A percentile compares a stretch with the other conserved stretches of the same genome.
Evolutionary conservation across 768 basidiomycete species (phyloP).

Genomic region (Polyporus arcularius): DNA sequence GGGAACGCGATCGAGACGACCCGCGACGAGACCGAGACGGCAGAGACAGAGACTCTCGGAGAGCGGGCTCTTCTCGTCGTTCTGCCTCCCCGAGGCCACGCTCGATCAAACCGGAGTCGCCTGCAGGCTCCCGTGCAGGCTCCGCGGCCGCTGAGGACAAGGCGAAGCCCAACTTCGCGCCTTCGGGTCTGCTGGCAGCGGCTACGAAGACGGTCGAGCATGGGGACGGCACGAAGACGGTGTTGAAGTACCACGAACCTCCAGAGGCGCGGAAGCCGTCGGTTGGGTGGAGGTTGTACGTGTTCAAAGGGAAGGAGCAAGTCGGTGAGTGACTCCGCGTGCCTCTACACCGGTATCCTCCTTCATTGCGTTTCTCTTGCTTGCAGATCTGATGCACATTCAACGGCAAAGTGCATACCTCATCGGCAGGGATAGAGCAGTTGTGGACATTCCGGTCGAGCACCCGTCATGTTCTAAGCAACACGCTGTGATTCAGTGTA

Average conservation of each 20-base stretch:
- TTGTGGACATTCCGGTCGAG: constrained; percentile 85
- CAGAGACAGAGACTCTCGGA: constrained; percentile 28
- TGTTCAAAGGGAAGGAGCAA: constrained; percentile 95
- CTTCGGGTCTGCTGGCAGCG: constrained; percentile 90
- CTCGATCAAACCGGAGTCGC: constrained; percentile 27
- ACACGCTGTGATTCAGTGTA: constrained; percentile 94
- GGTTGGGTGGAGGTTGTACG: constrained; percentile 91
- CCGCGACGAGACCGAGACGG: constrained; percentile 28
- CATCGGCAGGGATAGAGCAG: constrained; percentile 84
- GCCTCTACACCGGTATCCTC: not conserved
- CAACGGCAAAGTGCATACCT: constrained; percentile 94
- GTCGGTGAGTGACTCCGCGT: constrained; percentile 58
- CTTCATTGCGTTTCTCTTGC: not conserved
- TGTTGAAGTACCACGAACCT: constrained; percentile 98
- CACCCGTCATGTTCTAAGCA: constrained; percentile 99
- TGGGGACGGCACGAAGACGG: constrained; percentile 72
- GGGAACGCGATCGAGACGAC: constrained; percentile 19
- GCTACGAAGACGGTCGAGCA: constrained; percentile 90
- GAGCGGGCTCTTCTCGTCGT: constrained; percentile 41
- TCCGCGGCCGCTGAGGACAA: constrained; percentile 56
- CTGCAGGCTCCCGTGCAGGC: constrained; percentile 34
- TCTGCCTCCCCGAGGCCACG: constrained; percentile 62
- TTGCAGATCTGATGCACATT: constrained; percentile 84
- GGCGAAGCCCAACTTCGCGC: constrained; percentile 85
- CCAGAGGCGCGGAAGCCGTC: constrained; percentile 94